A percentile compares a stretch with the other conserved stretches of the same genome.
Conservation (phyloP, 371 early-diverging fungal genomes). For the Actinomortierella wolfii region DNA sequence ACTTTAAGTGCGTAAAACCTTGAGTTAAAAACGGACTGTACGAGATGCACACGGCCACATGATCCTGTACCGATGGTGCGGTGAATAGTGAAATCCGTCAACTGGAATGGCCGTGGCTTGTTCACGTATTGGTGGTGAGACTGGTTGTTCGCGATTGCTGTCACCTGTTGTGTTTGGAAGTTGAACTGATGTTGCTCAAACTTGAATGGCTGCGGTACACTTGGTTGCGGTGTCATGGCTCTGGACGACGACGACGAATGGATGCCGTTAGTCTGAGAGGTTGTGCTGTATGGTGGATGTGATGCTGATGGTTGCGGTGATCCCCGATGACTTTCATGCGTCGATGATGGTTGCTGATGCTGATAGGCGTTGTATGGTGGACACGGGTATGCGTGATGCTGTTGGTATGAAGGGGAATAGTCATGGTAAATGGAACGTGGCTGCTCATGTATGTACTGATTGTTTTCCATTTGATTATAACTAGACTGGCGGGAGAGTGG, state of each 20-base stretch:
- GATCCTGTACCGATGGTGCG: constrained; percentile 92
- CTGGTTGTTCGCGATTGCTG: constrained; percentile 40
- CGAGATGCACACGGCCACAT: constrained; percentile 95
- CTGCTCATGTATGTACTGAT: too few species aligned
- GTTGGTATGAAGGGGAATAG: background rate
- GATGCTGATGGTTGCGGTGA: background rate
- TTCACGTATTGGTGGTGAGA: too few species aligned
- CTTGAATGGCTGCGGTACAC: constrained; percentile 45
- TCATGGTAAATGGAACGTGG: background rate
- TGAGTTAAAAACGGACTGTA: constrained; percentile 62
- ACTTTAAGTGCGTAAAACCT: constrained; percentile 90
- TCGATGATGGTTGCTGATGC: constrained; percentile 1
- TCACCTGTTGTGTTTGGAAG: constrained; percentile 43
- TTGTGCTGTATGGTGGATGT: background rate
- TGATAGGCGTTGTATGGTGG: constrained; percentile 11
- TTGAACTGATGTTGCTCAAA: constrained; percentile 46
- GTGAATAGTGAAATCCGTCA: constrained; percentile 53
- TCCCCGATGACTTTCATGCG: constrained; percentile 2
- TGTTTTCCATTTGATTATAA: background rate
- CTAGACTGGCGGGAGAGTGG: background rate
- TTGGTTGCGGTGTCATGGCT: constrained; percentile 12
- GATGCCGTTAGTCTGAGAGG: background rate
- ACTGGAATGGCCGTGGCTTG: constrained; percentile 56
- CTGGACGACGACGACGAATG: background rate
- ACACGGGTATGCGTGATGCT: background rate